Evolutionary conservation across 1,284 basidiomycete species (phyloP), one percentile per base, ranked within the genome.

Genomic region (Cutaneotrichosporon spelunceum): DNA sequence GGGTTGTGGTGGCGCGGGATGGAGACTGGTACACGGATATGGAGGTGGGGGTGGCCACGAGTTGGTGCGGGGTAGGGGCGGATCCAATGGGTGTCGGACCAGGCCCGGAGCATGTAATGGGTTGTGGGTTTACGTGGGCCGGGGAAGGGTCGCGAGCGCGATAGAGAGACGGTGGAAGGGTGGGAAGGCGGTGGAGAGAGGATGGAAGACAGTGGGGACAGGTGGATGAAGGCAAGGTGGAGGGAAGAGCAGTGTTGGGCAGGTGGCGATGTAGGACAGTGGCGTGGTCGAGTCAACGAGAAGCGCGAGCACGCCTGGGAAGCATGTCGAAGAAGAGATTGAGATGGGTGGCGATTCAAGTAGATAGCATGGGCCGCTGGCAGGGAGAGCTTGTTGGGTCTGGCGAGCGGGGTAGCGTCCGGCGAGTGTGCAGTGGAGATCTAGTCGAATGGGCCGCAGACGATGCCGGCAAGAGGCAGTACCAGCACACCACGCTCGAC

Each of bases 41-140:
- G 34, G 2, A 36, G 52, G 21, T 19, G 4, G 4, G 52, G 52
- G 11, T 7, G 33, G 14, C 23, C 13, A 1, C 14, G 13, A 7
- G 52, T 39, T 10, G 52, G 52, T 6, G 52, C 52, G 21, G 52
- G 52, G 1, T 26, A 34, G 13, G 52, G 52, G 10, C 11, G 34
- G 13, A 33, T 24, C 52, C 52, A 53, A 13, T 10, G 34, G n/a
- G 7, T 11, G 52, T 53, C 52, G 21, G 52, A 53, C 52, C 52
- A 53, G 33, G 34, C 14, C 6, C 33, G 33, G 6, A 24, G 52
- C 52, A 53, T 53, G 30, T 16, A 30, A 11, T 11, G 26, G 24
- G 24, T 3, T 24, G 45, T 8, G n/a, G 3, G 19, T 23, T 48
- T n/a, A 14, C 1, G 45, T 26, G 45, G 21, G 24, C 10, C 11